Conservation (phyloP, 2,329 filamentous ascomycete genomes). For the Colletotrichum brevisporum region DNA sequence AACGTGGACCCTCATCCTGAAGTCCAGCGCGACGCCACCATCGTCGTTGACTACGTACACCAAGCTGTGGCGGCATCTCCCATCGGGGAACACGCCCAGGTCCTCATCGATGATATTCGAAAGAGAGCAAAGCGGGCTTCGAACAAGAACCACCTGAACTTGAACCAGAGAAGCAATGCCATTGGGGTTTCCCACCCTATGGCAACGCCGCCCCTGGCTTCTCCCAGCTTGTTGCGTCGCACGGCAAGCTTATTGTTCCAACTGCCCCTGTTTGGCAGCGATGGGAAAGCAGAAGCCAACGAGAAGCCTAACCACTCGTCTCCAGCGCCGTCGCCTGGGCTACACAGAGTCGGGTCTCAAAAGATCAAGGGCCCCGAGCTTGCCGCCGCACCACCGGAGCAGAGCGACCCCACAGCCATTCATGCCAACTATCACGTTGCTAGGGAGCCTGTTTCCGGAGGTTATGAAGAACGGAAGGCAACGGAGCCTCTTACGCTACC, state of each 20-base stretch:
- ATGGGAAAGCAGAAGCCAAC: conserved; percentile 53
- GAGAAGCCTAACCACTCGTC: conserved; percentile 34
- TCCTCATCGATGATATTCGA: conserved; percentile 81
- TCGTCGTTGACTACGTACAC: conserved; percentile 90
- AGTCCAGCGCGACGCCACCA: conserved; percentile 85
- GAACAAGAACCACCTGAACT: conserved; percentile 58
- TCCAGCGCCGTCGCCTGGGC: conserved; percentile 49
- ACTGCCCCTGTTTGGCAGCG: conserved; percentile 66
- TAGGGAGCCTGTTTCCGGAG: conserved; percentile 83
- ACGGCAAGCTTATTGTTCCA: conserved; percentile 76
- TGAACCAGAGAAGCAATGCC: conserved; percentile 59
- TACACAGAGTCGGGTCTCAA: conserved; percentile 55
- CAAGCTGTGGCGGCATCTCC: conserved; percentile 82
- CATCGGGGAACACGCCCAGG: conserved; percentile 78
- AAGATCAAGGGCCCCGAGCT: conserved; percentile 59
- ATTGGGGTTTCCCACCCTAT: conserved; percentile 53
- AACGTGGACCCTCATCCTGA: conserved; percentile 96
- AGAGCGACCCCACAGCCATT: conserved; percentile 77
- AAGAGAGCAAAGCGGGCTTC: conserved; percentile 63
- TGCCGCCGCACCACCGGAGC: conserved; percentile 74
- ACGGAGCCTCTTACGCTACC: conserved; percentile 76
- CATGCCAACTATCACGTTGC: conserved; percentile 82
- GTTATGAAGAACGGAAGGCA: conserved; percentile 75
- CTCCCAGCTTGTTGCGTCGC: conserved; percentile 72
- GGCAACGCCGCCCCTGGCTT: conserved; percentile 61